Evolutionary conservation across 75 land plant genomes (phyloP).

Genomic region (Azolla pinnata): DNA sequence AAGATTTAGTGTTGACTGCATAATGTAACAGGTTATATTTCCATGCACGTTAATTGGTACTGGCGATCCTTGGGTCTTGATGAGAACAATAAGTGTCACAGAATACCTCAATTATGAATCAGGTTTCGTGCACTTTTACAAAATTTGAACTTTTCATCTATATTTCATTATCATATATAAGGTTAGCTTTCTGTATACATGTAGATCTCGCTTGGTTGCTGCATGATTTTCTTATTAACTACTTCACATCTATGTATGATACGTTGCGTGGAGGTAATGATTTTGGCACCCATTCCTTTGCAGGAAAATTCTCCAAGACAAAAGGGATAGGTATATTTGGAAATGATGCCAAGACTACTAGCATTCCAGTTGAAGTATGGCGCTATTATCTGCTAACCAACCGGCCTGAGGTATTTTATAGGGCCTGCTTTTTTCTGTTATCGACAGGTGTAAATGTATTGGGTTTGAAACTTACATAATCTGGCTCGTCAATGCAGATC

Average conservation of each 20-base stretch:
- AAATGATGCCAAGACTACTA: conserved; percentile 85
- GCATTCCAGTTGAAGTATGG: conserved; percentile 88
- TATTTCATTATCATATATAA: background rate
- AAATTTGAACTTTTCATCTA: background rate
- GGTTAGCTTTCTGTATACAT: background rate
- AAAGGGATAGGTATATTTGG: conserved; percentile 96
- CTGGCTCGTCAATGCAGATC: conserved; percentile 31
- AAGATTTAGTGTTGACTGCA: background rate
- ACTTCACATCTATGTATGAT: no score
- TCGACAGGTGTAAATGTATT: background rate
- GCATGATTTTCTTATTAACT: no score
- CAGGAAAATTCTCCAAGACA: conserved; percentile 97
- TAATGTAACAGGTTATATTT: conserved; percentile 67
- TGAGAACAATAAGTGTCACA: conserved; percentile 96
- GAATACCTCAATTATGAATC: conserved; percentile 96
- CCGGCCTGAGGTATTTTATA: conserved; percentile 73
- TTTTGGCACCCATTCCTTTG: background rate
- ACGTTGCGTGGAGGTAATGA: background rate
- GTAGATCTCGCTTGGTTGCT: no score
- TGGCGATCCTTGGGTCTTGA: conserved; percentile 83
- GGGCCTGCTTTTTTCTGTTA: background rate
- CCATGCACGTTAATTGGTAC: conserved; percentile 93
- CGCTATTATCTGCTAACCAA: conserved; percentile 87
- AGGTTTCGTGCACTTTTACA: conserved; percentile 36
- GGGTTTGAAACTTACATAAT: background rate